Evolutionary conservation across 163 green algal species (phyloP).

Genomic region (Trebouxia gelatinosa): DNA sequence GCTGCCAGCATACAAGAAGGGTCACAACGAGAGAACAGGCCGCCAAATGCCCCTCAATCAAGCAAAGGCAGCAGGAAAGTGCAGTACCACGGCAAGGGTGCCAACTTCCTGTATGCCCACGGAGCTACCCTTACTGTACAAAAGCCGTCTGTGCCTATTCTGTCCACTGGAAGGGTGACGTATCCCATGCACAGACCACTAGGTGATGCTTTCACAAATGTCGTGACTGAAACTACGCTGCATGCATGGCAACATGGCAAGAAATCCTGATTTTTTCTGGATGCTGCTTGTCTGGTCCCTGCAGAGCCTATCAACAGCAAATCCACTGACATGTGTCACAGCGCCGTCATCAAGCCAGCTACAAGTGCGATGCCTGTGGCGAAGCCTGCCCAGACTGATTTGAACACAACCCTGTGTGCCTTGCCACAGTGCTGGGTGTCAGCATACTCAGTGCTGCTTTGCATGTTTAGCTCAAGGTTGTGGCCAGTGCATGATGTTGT

Average conservation of each 20-base stretch:
- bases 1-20: not conserved
- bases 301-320: not conserved
- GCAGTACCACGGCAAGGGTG: constrained; percentile 54
- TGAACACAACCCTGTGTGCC: not conserved
- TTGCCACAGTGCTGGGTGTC: too few relatives aligned
- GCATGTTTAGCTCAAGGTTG: not conserved
- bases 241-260: not conserved
- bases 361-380: not conserved
- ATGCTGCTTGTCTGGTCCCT: not conserved
- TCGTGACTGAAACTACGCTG: not conserved
- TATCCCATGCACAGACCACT: constrained; percentile 75
- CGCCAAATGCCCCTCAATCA: not conserved
- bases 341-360: not conserved
- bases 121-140: constrained; percentile 72
- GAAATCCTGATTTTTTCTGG: not conserved
- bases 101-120: constrained; percentile 72
- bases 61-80: not conserved
- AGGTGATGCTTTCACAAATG: constrained; percentile 39
- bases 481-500: not conserved
- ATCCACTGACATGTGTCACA: not conserved
- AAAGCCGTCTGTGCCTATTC: constrained; percentile 71
- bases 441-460: too few relatives aligned
- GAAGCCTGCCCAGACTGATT: not conserved
- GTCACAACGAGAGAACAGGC: not conserved
- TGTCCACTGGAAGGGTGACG: constrained; percentile 74